These are phyloP conservation scores for Pythium sp. DNA, from an alignment of 352 stramenopile species.

Conservation along the genomic window DNA sequence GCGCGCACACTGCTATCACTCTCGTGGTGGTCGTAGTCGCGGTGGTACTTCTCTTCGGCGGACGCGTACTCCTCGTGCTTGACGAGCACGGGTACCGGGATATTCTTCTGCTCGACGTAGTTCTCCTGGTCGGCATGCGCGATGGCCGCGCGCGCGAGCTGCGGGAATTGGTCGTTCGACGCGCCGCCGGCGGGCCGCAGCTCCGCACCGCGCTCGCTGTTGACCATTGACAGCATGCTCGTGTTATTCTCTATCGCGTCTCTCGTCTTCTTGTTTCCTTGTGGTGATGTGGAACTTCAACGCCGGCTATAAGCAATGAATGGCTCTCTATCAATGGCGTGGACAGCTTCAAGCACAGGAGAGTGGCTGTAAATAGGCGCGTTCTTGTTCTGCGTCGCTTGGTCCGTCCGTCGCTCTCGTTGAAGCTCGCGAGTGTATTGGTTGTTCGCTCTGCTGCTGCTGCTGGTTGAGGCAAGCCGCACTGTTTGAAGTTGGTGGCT, in stretches of 20 bases:
- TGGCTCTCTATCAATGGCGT: neutral
- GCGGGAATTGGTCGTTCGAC: slow-evolving; percentile 6
- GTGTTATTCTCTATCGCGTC: slow-evolving; percentile 5
- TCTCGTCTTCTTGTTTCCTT: slow-evolving; percentile 17
- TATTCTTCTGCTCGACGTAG: slow-evolving; percentile 15
- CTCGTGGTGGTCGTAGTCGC: slow-evolving; percentile 12
- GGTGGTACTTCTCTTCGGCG: slow-evolving; percentile 18
- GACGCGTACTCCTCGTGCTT: slow-evolving; percentile 20
- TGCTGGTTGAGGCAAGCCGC: neutral
- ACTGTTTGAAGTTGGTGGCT: slow-evolving; percentile 81
- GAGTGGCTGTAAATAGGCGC: neutral
- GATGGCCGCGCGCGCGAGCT: slow-evolving; percentile 10
- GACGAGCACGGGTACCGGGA: slow-evolving; percentile 13
- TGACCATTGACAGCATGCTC: slow-evolving; percentile 64
- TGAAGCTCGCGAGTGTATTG: slow-evolving; percentile 10
- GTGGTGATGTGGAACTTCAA: slow-evolving; percentile 12
- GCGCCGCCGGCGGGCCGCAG: neutral
- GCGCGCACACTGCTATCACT: slow-evolving; percentile 16
- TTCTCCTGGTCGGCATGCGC: slow-evolving; percentile 18
- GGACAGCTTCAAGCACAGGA: slow-evolving; percentile 3
- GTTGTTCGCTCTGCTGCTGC: neutral
- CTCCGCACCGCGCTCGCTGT: slow-evolving; percentile 21
- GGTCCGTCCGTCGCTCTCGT: slow-evolving; percentile 4
- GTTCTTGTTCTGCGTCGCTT: neutral
- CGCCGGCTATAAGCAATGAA: slow-evolving; percentile 5